Percentiles rank a stretch among this genome's conserved stretches.
Conservation (phyloP, 495 filamentous ascomycete genomes). For the Bryoglossum gracile region DNA sequence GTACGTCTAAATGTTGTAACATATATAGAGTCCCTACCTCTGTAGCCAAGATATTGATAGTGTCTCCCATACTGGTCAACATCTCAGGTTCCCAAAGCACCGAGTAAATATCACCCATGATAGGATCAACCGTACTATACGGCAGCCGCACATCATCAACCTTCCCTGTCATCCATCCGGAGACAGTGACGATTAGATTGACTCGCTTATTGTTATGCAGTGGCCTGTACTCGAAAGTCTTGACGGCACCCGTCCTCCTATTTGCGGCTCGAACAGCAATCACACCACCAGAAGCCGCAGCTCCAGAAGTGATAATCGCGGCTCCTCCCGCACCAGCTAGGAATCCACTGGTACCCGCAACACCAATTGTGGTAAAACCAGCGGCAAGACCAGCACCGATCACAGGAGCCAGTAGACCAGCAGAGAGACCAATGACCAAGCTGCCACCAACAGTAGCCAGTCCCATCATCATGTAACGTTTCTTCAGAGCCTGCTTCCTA, state of each 20-base stretch:
- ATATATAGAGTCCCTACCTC: constrained; percentile 72
- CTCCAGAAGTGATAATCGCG: constrained; percentile 84
- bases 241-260: constrained; percentile 80
- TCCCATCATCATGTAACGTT: constrained; percentile 89
- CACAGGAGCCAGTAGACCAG: constrained; percentile 83
- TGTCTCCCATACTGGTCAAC: constrained; percentile 93
- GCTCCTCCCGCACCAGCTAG: constrained; percentile 88
- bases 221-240: constrained; percentile 93
- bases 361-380: constrained; percentile 90
- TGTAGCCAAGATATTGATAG: constrained; percentile 95
- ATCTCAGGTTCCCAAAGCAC: constrained; percentile 98
- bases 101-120: constrained; percentile 98
- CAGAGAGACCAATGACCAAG: constrained; percentile 91
- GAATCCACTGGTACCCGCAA: constrained; percentile 81
- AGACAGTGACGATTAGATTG: constrained; percentile 91
- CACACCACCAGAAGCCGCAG: constrained; percentile 76
- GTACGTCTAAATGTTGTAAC: not conserved
- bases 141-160: constrained; percentile 93
- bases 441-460: constrained; percentile 93
- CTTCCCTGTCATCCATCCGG: constrained; percentile 98
- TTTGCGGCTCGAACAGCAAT: constrained; percentile 82
- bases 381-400: constrained; percentile 94
- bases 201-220: constrained; percentile 96
- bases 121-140: constrained; percentile 89
- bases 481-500: constrained; percentile 69